A percentile compares a stretch with the other conserved stretches of the same genome.
phyloP scores from a whole-genome alignment of 495 filamentous ascomycete species.

The Podospora anserina region DNA sequence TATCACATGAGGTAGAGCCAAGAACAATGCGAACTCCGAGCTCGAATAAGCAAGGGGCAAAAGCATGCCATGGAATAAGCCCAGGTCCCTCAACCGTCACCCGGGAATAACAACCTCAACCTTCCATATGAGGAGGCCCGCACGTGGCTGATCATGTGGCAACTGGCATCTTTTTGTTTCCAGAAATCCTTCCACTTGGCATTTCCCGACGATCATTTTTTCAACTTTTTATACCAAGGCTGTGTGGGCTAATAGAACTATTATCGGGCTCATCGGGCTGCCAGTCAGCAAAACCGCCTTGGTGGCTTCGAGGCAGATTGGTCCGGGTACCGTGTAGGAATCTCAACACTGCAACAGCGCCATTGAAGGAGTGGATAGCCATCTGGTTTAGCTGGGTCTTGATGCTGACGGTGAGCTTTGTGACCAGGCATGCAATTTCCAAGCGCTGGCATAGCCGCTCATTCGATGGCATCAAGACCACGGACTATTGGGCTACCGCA shows the following conservation, averaged over 20 bases:
- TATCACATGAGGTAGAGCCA: neutral
- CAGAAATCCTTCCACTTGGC: neutral
- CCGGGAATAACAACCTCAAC: neutral
- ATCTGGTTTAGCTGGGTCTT: too few relatives aligned
- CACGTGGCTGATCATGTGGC: neutral
- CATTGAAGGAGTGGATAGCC: neutral
- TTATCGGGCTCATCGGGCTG: neutral
- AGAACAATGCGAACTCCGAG: neutral
- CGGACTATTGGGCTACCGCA: too few relatives aligned
- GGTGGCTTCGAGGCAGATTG: neutral
- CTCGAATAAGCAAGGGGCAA: neutral
- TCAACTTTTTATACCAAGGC: neutral
- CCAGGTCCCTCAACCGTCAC: neutral
- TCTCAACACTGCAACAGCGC: neutral
- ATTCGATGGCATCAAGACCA: too few relatives aligned
- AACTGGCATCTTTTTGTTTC: neutral
- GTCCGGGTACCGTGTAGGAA: neutral
- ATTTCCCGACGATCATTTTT: neutral
- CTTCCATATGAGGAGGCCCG: neutral
- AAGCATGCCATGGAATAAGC: neutral
- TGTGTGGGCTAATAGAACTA: neutral
- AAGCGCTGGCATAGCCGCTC: too few relatives aligned
- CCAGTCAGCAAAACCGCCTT: neutral
- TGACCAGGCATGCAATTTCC: too few relatives aligned
- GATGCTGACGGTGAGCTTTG: too few relatives aligned